A percentile compares a stretch with the other conserved stretches of the same genome.
phyloP scores from a whole-genome alignment of 2,329 filamentous ascomycete species.

The Diaporthe sp. region DNA sequence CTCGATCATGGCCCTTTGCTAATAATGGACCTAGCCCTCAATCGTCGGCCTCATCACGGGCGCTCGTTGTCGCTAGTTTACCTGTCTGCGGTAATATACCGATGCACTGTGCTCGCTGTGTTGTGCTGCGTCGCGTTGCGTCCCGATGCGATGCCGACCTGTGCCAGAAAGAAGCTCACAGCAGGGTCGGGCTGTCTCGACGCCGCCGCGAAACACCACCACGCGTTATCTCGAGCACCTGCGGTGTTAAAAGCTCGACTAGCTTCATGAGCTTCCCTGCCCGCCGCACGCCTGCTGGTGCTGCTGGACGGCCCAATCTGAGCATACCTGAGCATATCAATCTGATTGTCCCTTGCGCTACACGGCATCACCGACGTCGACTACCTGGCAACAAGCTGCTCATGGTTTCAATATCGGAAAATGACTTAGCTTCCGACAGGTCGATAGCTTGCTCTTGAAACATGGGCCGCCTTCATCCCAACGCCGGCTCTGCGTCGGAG shows the following conservation, averaged over 20 bases:
- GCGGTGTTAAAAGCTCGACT: neutral
- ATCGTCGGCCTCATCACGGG: neutral
- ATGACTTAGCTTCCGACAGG: conserved; percentile 29
- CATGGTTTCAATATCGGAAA: conserved; percentile 33
- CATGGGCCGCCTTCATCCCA: conserved; percentile 30
- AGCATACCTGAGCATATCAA: neutral
- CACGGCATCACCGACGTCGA: conserved; percentile 28
- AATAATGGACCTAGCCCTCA: conserved; percentile 7
- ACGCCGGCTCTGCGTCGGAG: conserved; percentile 25
- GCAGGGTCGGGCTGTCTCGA: neutral
- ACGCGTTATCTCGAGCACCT: neutral
- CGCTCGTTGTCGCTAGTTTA: conserved; percentile 6
- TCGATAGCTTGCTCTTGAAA: conserved; percentile 30
- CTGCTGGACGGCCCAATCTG: neutral
- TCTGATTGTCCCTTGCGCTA: neutral
- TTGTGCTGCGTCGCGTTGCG: neutral
- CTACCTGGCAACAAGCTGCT: conserved; percentile 22
- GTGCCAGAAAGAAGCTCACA: neutral
- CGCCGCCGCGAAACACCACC: conserved; percentile 12
- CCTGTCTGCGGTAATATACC: neutral
- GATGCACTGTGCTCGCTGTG: conserved; percentile 3
- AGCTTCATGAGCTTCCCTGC: conserved; percentile 26
- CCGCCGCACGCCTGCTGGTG: neutral
- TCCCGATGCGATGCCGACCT: neutral
- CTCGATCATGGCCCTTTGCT: neutral